These are phyloP conservation scores for Adiantum capillusveneris DNA, from an alignment of 75 land plant genomes.

Conservation along the genomic window DNA sequence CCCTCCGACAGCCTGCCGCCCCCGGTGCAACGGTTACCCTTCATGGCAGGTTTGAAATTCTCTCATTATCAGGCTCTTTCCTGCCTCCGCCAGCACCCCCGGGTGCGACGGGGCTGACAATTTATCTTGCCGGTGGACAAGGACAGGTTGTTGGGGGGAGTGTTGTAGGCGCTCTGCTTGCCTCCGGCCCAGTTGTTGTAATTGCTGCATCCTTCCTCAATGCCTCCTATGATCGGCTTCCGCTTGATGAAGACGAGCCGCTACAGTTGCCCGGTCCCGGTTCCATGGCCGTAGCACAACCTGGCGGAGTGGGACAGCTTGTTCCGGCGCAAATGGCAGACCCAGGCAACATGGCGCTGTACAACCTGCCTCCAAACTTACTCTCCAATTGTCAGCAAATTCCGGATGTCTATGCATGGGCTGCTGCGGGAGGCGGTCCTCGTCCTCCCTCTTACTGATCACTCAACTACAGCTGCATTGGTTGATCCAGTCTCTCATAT, in stretches of 20 bases:
- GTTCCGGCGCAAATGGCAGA: too few species aligned
- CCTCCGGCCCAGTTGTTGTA: constrained; percentile 32
- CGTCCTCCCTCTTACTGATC: too few species aligned
- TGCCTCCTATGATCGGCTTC: constrained; percentile 31
- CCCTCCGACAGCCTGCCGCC: constrained; percentile 48
- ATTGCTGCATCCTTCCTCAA: constrained; percentile 30
- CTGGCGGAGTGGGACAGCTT: too few species aligned
- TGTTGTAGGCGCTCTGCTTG: constrained; percentile 27
- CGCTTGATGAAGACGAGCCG: constrained; percentile 28
- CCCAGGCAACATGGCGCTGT: too few species aligned
- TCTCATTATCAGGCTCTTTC: constrained; percentile 34
- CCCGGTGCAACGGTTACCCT: constrained; percentile 38
- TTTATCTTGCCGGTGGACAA: constrained; percentile 24
- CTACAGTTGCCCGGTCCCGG: neutral
- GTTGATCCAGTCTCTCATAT: too few species aligned
- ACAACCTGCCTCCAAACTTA: too few species aligned
- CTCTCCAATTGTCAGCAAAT: too few species aligned
- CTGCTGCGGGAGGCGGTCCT: too few species aligned
- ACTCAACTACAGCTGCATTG: too few species aligned
- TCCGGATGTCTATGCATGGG: too few species aligned
- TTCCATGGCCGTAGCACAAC: neutral
- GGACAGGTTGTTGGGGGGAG: constrained; percentile 34
- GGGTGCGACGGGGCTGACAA: constrained; percentile 27
- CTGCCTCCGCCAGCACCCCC: constrained; percentile 33
- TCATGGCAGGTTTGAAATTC: constrained; percentile 35